A percentile compares a stretch with the other conserved stretches of the same genome.
Conservation (phyloP, 768 basidiomycete genomes). For the Mycena olivaceomarginata region DNA sequence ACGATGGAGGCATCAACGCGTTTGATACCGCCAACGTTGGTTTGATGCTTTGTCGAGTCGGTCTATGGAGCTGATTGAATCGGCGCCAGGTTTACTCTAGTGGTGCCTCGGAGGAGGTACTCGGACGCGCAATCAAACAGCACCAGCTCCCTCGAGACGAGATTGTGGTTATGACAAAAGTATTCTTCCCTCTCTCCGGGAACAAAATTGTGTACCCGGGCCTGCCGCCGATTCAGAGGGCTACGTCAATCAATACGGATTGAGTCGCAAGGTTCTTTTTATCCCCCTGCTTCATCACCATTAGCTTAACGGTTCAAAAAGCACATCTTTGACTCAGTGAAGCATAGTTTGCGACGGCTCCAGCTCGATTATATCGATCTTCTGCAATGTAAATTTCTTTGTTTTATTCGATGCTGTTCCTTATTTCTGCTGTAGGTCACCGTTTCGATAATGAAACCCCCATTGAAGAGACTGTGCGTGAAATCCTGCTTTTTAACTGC, state of each 20-base stretch:
- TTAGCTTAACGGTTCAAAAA: conserved; percentile 31
- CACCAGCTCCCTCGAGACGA: conserved; percentile 60
- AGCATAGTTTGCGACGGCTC: neutral
- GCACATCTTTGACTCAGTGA: conserved; percentile 67
- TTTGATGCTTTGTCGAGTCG: no score
- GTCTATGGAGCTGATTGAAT: no score
- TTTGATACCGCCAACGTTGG: no score
- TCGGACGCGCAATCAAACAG: conserved; percentile 61
- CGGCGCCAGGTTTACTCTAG: no score
- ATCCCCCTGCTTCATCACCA: neutral
- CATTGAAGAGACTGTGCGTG: conserved; percentile 70
- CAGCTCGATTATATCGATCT: conserved; percentile 75
- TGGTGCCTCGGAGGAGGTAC: conserved; percentile 57
- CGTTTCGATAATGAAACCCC: conserved; percentile 77
- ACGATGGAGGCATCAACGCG: no score
- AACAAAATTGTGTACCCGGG: conserved; percentile 63
- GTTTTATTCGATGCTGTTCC: neutral
- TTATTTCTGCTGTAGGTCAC: conserved; percentile 59
- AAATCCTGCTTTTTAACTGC: neutral
- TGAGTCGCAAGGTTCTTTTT: conserved; percentile 60
- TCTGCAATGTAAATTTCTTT: conserved; percentile 62
- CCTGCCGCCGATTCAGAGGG: conserved; percentile 58
- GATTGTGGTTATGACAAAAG: conserved; percentile 50
- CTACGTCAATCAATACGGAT: conserved; percentile 48
- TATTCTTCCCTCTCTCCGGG: conserved; percentile 55